Evolutionary conservation across 2,329 filamentous ascomycete species (phyloP), one percentile per base, ranked within the genome.

Genomic region (Penicillium sp.): DNA sequence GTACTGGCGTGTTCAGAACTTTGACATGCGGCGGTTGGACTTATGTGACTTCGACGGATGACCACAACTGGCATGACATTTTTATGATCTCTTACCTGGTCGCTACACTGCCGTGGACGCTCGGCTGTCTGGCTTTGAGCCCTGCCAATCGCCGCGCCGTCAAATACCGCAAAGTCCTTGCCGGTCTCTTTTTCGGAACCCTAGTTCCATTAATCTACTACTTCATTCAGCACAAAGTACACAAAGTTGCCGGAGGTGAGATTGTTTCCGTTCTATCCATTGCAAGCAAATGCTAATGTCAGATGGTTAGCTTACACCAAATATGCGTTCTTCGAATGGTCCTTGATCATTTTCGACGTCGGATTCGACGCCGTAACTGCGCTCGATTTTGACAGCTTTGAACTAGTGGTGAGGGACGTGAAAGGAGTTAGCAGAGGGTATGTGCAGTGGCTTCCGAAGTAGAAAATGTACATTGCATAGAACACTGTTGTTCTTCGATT

Each of bases 61-160:
- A 97, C 71, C 94, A 99, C 74, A 86, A 96, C 74, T 97, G 91
- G 92, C 94, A 99, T 72, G 94, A 99, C 69, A 93, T 97, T 61
- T 93, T 99, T 72, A 99, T 99, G 94, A 97, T 99, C 65, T 95
- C 91, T 14, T 99, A 99, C 74, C 81, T 99, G 56, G 87, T 99
- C 47, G 89, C 91, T 33, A 97, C 94, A 2, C 80, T 99, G 54
- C 94, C 94, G 1, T 99, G 94, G 94, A 99, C 93, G 1, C 74
- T 91, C 48, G 94, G 94, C 49, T 97, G 93, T 72, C 83, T 97
- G 60, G 85, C 88, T 5, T 77, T 97, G 52, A 97, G 92, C 74
- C 91, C 93, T 11, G 85, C 87, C 56, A 96, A 97, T 70, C 81
- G 87, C 12, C 83, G 79, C 60, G 90, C 94, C 6, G 82, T 97